These are phyloP conservation scores for Pseudoscleropodium purum DNA, from an alignment of 225 moss, liverwort and hornwort genomes.

Conservation along the genomic window DNA sequence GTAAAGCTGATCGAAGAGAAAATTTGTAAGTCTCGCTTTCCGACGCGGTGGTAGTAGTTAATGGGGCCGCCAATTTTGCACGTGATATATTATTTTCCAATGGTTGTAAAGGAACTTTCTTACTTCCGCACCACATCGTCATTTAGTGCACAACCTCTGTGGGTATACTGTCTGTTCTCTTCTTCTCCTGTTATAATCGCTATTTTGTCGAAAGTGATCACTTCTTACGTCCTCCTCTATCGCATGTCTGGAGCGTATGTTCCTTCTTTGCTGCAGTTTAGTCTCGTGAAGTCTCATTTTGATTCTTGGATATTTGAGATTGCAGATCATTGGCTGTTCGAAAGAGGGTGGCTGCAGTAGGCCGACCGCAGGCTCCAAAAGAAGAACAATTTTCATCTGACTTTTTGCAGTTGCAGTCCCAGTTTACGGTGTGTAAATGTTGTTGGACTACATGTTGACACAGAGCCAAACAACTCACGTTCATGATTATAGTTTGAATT, in stretches of 20 bases:
- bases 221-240: not conserved
- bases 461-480: not conserved
- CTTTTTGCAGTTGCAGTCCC: slow-evolving; percentile 71
- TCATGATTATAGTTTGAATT: not conserved
- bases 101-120: not conserved
- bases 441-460: not conserved
- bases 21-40: slow-evolving; percentile 35
- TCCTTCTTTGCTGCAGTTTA: not conserved
- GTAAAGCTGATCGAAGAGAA: slow-evolving; percentile 35
- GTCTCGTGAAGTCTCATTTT: not conserved
- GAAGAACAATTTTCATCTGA: slow-evolving; percentile 82
- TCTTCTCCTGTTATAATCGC: not conserved
- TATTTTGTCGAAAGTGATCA: not conserved
- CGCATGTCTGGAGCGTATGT: not conserved
- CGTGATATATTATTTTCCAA: not conserved
- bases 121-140: not conserved
- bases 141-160: not conserved
- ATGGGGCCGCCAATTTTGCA: not conserved
- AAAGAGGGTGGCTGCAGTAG: slow-evolving; percentile 39
- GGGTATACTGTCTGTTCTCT: not conserved
- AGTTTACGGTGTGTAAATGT: slow-evolving; percentile 46
- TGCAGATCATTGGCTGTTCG: slow-evolving; percentile 51
- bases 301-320: not conserved
- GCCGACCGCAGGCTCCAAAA: slow-evolving; percentile 62
- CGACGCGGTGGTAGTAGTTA: not conserved